Base-by-base conservation (phyloP, 306 rosid genomes). In the Canavalia gladiata region DNA sequence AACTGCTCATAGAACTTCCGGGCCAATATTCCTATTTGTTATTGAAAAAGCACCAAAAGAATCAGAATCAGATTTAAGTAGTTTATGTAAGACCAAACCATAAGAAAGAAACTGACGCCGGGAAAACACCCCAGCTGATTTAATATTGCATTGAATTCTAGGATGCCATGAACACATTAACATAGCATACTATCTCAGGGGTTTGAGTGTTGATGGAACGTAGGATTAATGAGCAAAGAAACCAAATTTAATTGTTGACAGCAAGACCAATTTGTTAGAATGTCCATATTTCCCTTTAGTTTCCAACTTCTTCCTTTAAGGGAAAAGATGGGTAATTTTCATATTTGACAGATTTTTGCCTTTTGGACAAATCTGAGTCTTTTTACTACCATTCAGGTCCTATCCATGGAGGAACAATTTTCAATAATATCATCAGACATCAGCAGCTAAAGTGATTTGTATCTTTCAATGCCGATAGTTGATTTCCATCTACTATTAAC, bases 1-100 rank as follows among this genome's bases (percentile, higher is more conserved):
- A 96, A 82, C 82, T 90, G 82, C 88, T 94, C 98, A 70, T 78
- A 96, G 51, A 90, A 86, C 79, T 92, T 88, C 50, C 99, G 97
- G 56, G 97, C 92, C 87, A 87, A 86, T 63, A 87, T 85, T 78
- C 98, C 99, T 96, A 69, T 82, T 79, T n/a, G 41, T 56, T 64
- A 82, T 86, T 79, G 66, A 85, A 77, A 18, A 83, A 75, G 43
- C 56, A 78, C 75, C 68, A 78, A 35, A 31, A 47, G 56, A 79
- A 59, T 49, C 80, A 71, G 41, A 8, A 74, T 62, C 76, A 72
- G 71, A 58, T 73, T 76, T 47, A 85, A 80, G 75, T 39, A 72
- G 72, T 56, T 78, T 47, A 68, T 42, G 50, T 18, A 30, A 79
- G 60, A 75, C 45, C 30, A 75, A 75, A 33, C 57, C 68, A 64